These are phyloP conservation scores for Cymbopogon citratus DNA, from an alignment of 176 grass and related monocot species.

Conservation along the genomic window DNA sequence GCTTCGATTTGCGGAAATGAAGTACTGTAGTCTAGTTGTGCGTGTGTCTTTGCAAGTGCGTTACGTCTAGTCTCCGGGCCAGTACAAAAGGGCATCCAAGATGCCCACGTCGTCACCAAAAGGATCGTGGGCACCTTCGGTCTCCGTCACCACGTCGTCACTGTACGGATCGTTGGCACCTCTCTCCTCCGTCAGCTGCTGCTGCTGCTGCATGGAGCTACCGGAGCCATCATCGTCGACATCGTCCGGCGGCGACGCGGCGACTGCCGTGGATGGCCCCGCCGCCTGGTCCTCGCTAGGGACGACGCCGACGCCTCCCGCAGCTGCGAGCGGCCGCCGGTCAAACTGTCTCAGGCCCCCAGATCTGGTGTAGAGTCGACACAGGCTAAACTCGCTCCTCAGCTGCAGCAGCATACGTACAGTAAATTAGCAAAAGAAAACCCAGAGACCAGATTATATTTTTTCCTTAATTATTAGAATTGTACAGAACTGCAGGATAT, in stretches of 20 bases:
- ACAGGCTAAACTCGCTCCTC: slow-evolving; percentile 87
- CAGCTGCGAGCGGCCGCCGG: slow-evolving; percentile 43
- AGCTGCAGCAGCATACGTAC: slow-evolving; percentile 27
- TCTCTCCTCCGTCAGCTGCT: not conserved
- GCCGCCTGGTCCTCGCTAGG: not conserved
- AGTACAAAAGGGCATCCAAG: slow-evolving; percentile 31
- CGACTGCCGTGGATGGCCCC: not conserved
- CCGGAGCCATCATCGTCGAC: slow-evolving; percentile 14
- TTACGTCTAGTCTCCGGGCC: slow-evolving; percentile 11
- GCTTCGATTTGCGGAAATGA: not conserved
- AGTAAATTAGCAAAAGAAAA: not conserved
- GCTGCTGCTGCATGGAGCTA: slow-evolving; percentile 15
- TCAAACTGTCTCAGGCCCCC: slow-evolving; percentile 66
- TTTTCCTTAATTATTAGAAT: not conserved
- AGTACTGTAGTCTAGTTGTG: no score
- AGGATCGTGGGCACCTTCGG: not conserved
- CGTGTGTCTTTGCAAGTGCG: not conserved
- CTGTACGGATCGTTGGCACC: not conserved
- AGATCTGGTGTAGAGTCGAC: slow-evolving; percentile 68
- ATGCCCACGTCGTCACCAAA: slow-evolving; percentile 25
- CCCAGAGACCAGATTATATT: not conserved
- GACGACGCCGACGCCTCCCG: not conserved
- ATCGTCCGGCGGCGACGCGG: slow-evolving; percentile 40
- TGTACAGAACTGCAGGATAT: no score
- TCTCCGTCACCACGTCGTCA: slow-evolving; percentile 16